Evolutionary conservation across 2,329 filamentous ascomycete genomes (phyloP).

Genomic region (Parascedosporium putredinis): DNA sequence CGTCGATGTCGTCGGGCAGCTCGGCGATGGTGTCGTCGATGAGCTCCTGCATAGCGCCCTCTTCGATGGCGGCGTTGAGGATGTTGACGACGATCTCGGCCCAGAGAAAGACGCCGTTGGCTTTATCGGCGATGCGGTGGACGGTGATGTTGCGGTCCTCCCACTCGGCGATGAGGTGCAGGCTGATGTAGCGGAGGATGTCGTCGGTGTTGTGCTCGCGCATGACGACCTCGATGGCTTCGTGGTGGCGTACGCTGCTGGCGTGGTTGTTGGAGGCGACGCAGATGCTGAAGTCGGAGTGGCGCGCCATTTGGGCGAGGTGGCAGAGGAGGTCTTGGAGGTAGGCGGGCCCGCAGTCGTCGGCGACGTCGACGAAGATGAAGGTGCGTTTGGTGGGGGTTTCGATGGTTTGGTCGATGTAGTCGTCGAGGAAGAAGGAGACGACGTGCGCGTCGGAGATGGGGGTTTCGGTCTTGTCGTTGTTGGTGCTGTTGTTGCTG

Average conservation of each 20-base stretch:
- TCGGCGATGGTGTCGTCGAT: slow-evolving; percentile 22
- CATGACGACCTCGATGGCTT: slow-evolving; percentile 17
- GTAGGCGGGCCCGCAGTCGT: slow-evolving; percentile 16
- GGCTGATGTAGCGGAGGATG: slow-evolving; percentile 20
- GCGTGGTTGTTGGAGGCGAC: slow-evolving; percentile 16
- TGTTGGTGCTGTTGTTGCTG: slow-evolving; percentile 9
- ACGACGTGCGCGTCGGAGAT: slow-evolving; percentile 20
- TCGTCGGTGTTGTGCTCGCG: slow-evolving; percentile 21
- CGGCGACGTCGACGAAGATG: slow-evolving; percentile 21
- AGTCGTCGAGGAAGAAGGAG: slow-evolving; percentile 22
- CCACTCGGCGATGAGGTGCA: slow-evolving; percentile 21
- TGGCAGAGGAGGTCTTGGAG: slow-evolving; percentile 18
- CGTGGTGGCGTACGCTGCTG: background rate
- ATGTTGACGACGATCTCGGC: slow-evolving; percentile 25
- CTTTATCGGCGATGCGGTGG: slow-evolving; percentile 17
- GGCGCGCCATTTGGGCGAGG: slow-evolving; percentile 18
- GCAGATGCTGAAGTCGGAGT: slow-evolving; percentile 23
- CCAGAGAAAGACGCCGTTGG: slow-evolving; percentile 23
- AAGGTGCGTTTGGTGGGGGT: slow-evolving; percentile 19
- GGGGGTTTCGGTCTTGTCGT: slow-evolving; percentile 1
- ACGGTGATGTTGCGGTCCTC: slow-evolving; percentile 19
- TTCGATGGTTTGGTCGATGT: slow-evolving; percentile 17
- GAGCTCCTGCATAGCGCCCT: slow-evolving; percentile 22
- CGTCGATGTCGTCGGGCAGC: slow-evolving; percentile 20
- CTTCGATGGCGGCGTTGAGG: slow-evolving; percentile 23